These are phyloP conservation scores for Chaetothyriales sp. DNA, from an alignment of 2,329 filamentous ascomycete genomes.

Conservation along the genomic window DNA sequence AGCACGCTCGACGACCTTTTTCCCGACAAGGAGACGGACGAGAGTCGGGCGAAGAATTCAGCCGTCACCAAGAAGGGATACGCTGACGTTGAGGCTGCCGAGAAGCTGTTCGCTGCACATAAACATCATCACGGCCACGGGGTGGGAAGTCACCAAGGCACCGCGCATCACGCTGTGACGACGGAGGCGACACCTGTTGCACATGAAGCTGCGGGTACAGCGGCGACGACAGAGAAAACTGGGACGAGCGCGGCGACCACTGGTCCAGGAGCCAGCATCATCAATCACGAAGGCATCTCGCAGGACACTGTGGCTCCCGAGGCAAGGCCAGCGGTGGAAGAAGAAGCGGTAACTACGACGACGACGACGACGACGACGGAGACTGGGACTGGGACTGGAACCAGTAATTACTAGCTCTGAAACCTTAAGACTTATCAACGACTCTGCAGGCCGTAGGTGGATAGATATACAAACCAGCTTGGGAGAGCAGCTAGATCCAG, in stretches of 20 bases:
- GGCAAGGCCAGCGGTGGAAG: not conserved
- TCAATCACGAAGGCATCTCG: not conserved
- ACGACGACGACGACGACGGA: not conserved
- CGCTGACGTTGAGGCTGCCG: constrained; percentile 6
- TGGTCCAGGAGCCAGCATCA: not conserved
- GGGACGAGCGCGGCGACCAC: too few species aligned
- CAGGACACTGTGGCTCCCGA: not conserved
- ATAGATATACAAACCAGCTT: too few species aligned
- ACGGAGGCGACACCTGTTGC: too few species aligned
- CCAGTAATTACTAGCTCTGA: too few species aligned
- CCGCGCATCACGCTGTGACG: too few species aligned
- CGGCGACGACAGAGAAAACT: too few species aligned
- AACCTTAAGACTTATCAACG: too few species aligned
- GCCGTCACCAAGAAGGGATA: constrained; percentile 10
- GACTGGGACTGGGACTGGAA: not conserved
- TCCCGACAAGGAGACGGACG: constrained; percentile 7
- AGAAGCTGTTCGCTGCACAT: constrained; percentile 1
- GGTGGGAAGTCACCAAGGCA: too few species aligned
- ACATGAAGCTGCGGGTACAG: too few species aligned
- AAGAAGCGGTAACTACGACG: not conserved
- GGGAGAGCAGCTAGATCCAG: too few species aligned
- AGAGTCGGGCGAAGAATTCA: constrained; percentile 3
- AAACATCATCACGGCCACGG: not conserved
- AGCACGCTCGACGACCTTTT: constrained; percentile 11
- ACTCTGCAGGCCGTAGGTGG: not conserved